Evolutionary conservation across 2,329 filamentous ascomycete genomes (phyloP), one percentile per base, ranked within the genome.

Genomic region (Fusarium tricinctum): DNA sequence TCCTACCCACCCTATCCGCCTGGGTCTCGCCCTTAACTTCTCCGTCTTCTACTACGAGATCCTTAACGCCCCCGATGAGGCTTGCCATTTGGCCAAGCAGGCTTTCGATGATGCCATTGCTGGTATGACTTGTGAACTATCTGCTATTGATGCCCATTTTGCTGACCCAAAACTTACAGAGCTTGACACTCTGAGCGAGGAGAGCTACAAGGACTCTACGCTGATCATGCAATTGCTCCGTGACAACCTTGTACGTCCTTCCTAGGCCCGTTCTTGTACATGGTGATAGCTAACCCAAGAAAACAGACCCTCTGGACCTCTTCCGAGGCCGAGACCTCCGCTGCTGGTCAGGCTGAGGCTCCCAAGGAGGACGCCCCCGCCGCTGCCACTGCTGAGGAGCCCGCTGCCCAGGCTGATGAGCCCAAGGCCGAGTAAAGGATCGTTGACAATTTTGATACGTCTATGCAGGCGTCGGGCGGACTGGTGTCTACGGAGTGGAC

Each of bases 31-130:
- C 74, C 90, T 98, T 76, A 98, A 97, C 91, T 97, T 98, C 90
- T 97, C 94, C 71, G 95, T 97, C 78, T 97, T 97, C 89, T 98
- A 98, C 91, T 99, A 99, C 83, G 96, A 99, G 90, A 99, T 98
- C 81, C 88, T 98, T 78, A 99, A 98, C 88, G 94, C 95, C 43
- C 95, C 95, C 71, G 96, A 98, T 82, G 95, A 97, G 80, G 95
- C 95, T 79, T 98, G 95, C 90, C 95, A 98, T 81, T 90, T 98
- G 74, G 95, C 95, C 83, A 98, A 98, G 90, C 95, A 98, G 87
- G 95, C 96, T 50, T 98, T 98, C 79, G 95, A 98, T 81, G 95
- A 97, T 82, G 95, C 95, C 78, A 97, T 98, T 81, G 95, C 95
- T 78, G 94, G 86, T 69, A 69, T 33, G 66, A 48, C 19, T 22